Evolutionary conservation across 495 filamentous ascomycete genomes (phyloP).

Genomic region (Penicillium fimorum): DNA sequence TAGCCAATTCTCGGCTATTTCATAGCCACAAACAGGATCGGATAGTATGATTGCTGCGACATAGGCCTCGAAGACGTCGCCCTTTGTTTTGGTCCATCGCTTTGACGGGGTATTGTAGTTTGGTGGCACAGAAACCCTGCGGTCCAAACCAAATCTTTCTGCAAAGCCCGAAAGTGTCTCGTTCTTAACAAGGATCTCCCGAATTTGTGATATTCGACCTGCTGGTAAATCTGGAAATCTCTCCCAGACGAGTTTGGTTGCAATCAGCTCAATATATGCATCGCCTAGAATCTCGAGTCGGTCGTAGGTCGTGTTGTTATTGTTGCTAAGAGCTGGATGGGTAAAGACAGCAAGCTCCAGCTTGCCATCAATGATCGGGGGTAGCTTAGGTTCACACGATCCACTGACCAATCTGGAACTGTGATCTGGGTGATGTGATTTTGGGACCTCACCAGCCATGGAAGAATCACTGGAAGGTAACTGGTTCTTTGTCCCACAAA

Average conservation of each 20-base stretch:
- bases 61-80: constrained; percentile 88
- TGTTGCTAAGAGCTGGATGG: constrained; percentile 52
- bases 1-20: constrained; percentile 64
- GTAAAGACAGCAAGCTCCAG: constrained; percentile 66
- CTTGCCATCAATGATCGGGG: constrained; percentile 53
- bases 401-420: neutral
- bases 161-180: constrained; percentile 67
- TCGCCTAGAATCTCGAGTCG: constrained; percentile 75
- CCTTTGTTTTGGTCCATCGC: constrained; percentile 65
- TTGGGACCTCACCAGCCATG: neutral
- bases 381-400: constrained; percentile 48
- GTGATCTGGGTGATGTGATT: neutral
- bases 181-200: constrained; percentile 74
- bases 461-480: neutral
- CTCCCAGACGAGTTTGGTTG: constrained; percentile 61
- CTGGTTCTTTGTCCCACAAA: constrained; percentile 18
- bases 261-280: constrained; percentile 68
- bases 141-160: constrained; percentile 64
- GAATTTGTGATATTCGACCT: constrained; percentile 61
- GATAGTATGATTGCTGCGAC: constrained; percentile 73
- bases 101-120: constrained; percentile 41
- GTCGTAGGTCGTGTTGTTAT: constrained; percentile 54
- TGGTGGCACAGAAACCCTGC: constrained; percentile 52
- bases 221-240: constrained; percentile 58
- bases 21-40: constrained; percentile 57